A percentile compares a stretch with the other conserved stretches of the same genome.
Evolutionary conservation across 108 stramenopile genomes (phyloP).

Genomic region (Nitzschia sp.): DNA sequence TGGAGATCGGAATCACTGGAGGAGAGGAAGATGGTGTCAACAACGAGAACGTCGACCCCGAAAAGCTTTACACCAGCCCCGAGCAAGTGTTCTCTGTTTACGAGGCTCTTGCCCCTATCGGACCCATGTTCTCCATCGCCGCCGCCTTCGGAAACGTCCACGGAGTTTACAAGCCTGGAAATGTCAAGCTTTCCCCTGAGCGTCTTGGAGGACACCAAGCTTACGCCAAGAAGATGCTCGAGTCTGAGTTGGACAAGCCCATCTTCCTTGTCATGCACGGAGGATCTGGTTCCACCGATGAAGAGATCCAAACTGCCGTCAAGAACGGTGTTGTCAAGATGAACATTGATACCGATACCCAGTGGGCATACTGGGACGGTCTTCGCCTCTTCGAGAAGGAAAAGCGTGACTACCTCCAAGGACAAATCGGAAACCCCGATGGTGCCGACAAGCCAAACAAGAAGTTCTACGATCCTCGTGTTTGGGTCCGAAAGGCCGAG

Average conservation of each 20-base stretch:
- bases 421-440: slow-evolving; percentile 96
- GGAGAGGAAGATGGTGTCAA: slow-evolving; percentile 99
- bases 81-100: slow-evolving; percentile 91
- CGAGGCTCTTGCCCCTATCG: slow-evolving; percentile 84
- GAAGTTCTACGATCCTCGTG: slow-evolving; percentile 97
- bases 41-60: slow-evolving; percentile 92
- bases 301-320: slow-evolving; percentile 89
- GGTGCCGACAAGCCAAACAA: slow-evolving; percentile 97
- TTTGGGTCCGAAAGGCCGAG: slow-evolving; percentile 95
- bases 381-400: slow-evolving; percentile 76
- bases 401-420: slow-evolving; percentile 86
- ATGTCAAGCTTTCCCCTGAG: slow-evolving; percentile 88
- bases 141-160: slow-evolving; percentile 97
- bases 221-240: slow-evolving; percentile 79
- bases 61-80: slow-evolving; percentile 96
- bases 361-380: slow-evolving; percentile 97
- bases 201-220: slow-evolving; percentile 85
- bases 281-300: slow-evolving; percentile 92
- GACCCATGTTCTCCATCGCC: slow-evolving; percentile 91
- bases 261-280: slow-evolving; percentile 98
- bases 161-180: slow-evolving; percentile 97
- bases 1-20: slow-evolving; percentile 98
- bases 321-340: slow-evolving; percentile 93
- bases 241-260: slow-evolving; percentile 63
- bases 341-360: slow-evolving; percentile 99